A percentile compares a stretch with the other conserved stretches of the same genome.
These are phyloP conservation scores for Claviceps arundinis DNA, from an alignment of 2,329 filamentous ascomycete species.

Conservation along the genomic window DNA sequence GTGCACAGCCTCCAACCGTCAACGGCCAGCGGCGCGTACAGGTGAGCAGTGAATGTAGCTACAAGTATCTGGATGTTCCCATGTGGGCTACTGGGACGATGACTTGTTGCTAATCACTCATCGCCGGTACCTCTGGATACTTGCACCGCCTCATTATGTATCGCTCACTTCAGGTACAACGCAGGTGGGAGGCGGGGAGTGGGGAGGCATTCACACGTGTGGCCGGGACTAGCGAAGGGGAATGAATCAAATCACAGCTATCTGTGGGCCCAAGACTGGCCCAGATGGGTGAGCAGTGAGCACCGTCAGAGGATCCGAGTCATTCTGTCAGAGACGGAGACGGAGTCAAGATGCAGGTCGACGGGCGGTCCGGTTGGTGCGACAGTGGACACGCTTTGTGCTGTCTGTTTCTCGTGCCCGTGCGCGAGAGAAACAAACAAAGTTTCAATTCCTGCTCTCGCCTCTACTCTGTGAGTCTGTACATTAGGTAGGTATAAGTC, in stretches of 20 bases:
- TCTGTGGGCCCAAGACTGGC: neutral
- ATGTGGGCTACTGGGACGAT: no score
- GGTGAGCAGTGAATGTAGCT: neutral
- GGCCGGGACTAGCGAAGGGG: neutral
- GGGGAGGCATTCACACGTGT: neutral
- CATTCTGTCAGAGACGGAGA: neutral
- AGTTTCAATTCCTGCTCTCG: neutral
- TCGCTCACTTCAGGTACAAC: no score
- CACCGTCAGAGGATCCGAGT: neutral
- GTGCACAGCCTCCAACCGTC: slow-evolving; percentile 3
- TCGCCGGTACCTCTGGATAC: no score
- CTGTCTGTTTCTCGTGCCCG: no score
- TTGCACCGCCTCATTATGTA: no score
- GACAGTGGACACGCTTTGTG: no score
- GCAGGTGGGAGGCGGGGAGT: neutral
- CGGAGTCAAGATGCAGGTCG: neutral
- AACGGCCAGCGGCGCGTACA: neutral
- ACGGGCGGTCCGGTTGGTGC: neutral
- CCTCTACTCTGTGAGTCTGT: no score
- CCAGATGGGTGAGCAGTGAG: no score
- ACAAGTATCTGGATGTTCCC: neutral
- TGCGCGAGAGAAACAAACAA: neutral
- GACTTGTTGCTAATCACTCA: no score
- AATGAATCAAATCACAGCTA: no score
- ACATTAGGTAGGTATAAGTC: no score